Evolutionary conservation across 2,329 filamentous ascomycete species (phyloP), one percentile per base, ranked within the genome.

Genomic region (Fusarium sp.): DNA sequence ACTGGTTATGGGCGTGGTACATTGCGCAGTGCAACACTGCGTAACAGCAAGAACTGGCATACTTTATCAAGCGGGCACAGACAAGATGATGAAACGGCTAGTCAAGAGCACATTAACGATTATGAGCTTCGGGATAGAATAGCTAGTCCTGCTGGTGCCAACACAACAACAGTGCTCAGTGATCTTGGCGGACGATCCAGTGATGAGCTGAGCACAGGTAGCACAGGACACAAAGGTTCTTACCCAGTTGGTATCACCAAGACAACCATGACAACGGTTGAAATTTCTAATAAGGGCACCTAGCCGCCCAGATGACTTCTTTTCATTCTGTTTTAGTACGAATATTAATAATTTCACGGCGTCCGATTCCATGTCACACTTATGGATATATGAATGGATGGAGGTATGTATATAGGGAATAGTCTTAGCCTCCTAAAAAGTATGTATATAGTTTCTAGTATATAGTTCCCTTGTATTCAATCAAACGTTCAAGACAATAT

Each of bases 51-150:
- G 18, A 76, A 74, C 40, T 74, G 75, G 76, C 72, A 73, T 16
- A 45, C 67, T 3, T 40, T 77, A 22, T 71, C 66, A 10, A 73
- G 70, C 27, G 69, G 72, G 16, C 61, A 68, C n/a, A 65, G 64
- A 12, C 61, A 57, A 4, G 61, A 48, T n/a, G 69, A 70, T 32
- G 76, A 78, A 22, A 67, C 75, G 10, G 75, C 75, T 60, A 78
- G 76, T 41, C 76, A 78, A 46, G 72, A 71, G 44, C 73, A 69
- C 4, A 77, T 79, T 53, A 78, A 75, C 24, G n/a, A 72, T 6
- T 79, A 75, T 60, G 77, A 79, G 68, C 57, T 79, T 5, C 65
- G 58, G 11, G 73, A 75, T 9, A 65, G 65, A 6, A 60, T 76
- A 29, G 52, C 55, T 2, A 65, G 45, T 11, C 61, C 70, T 0